Percentiles rank a stretch among this genome's conserved stretches.
phyloP scores from a whole-genome alignment of 495 filamentous ascomycete species.

The Trichocladium antarcticum region DNA sequence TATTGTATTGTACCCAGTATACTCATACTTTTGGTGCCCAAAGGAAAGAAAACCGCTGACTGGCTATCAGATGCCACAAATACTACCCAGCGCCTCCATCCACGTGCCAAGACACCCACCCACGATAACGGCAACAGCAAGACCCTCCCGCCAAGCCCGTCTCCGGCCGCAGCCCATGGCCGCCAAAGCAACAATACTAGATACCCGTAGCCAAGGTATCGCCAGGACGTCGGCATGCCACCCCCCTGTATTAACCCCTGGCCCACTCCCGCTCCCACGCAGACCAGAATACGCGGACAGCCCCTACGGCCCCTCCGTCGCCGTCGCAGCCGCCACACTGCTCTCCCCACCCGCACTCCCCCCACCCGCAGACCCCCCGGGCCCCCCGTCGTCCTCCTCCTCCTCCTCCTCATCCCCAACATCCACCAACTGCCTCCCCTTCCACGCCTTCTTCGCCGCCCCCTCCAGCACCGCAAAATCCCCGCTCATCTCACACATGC shows the following conservation, averaged over 20 bases:
- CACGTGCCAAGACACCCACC: no score
- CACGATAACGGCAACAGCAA: no score
- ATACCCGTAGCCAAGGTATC: no score
- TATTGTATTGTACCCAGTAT: no score
- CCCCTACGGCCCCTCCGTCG: neutral
- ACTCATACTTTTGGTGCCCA: neutral
- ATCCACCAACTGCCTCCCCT: constrained; percentile 34
- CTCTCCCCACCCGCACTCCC: neutral
- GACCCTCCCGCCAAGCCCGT: no score
- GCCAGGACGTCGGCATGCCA: no score
- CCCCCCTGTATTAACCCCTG: neutral
- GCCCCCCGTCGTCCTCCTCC: neutral
- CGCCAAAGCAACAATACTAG: no score
- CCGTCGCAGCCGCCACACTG: neutral
- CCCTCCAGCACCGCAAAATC: constrained; percentile 62
- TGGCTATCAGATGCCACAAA: no score
- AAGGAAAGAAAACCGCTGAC: neutral
- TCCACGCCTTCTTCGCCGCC: constrained; percentile 59
- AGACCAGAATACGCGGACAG: neutral
- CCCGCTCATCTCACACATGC: constrained; percentile 94
- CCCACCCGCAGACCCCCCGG: neutral
- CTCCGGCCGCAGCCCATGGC: no score
- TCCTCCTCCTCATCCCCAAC: constrained; percentile 21
- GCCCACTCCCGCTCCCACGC: neutral
- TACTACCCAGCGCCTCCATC: no score